A percentile compares a stretch with the other conserved stretches of the same genome.
Evolutionary conservation across 139 green algal species (phyloP).

Genomic region (Ettlia oleoabundans): DNA sequence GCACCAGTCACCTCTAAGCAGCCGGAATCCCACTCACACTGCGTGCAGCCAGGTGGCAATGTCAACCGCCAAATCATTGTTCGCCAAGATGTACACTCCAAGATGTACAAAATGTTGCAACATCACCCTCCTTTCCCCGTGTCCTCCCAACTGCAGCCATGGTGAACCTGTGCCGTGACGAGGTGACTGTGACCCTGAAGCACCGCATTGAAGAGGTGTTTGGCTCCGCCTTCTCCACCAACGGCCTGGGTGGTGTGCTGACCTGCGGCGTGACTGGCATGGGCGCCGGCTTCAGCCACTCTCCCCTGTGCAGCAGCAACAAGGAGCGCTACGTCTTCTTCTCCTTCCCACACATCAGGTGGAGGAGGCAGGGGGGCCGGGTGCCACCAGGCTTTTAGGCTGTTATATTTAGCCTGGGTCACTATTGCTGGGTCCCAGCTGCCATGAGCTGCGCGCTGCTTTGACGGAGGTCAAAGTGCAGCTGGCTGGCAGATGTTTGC

Average conservation of each 20-base stretch:
- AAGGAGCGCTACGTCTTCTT: slow-evolving; percentile 92
- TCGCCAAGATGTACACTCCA: too few relatives aligned
- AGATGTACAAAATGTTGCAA: too few relatives aligned
- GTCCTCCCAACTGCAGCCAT: slow-evolving; percentile 52
- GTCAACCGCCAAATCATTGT: too few relatives aligned
- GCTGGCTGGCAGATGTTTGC: background rate
- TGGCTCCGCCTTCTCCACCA: slow-evolving; percentile 80
- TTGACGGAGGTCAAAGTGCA: too few relatives aligned
- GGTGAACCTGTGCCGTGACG: slow-evolving; percentile 88
- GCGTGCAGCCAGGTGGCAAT: too few relatives aligned
- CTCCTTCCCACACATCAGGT: slow-evolving; percentile 89
- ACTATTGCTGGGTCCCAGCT: too few relatives aligned
- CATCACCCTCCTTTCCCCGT: background rate
- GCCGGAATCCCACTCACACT: too few relatives aligned
- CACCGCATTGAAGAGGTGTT: slow-evolving; percentile 73
- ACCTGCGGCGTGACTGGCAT: slow-evolving; percentile 82
- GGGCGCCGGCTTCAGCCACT: slow-evolving; percentile 66
- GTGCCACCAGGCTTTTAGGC: too few relatives aligned
- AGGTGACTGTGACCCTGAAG: slow-evolving; percentile 76
- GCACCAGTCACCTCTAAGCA: background rate
- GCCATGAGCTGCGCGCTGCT: too few relatives aligned
- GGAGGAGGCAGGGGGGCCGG: too few relatives aligned
- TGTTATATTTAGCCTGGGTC: too few relatives aligned
- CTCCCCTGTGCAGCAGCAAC: slow-evolving; percentile 49
- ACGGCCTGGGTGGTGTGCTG: slow-evolving; percentile 83